A percentile compares a stretch with the other conserved stretches of the same genome.
Conservation (phyloP, 352 stramenopile species). For the Phytopythium aichiense region DNA sequence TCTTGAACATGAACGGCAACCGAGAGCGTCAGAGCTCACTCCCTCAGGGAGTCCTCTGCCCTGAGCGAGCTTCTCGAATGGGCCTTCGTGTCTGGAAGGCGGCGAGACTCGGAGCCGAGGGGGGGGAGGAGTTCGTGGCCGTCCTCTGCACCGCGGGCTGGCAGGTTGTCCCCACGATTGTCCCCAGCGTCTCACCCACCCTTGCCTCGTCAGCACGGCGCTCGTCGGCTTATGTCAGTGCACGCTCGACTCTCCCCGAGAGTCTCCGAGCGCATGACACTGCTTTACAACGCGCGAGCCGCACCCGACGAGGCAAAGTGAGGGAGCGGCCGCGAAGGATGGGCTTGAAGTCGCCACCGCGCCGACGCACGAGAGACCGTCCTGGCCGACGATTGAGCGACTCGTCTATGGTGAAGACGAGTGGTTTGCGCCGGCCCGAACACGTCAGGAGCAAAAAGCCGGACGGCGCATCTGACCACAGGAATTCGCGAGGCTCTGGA, state of each 20-base stretch:
- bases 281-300: not conserved
- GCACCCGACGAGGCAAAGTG: not conserved
- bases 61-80: not conserved
- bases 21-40: not conserved
- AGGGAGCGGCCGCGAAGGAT: not conserved
- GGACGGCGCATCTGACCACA: not conserved
- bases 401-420: not conserved
- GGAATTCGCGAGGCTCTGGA: not conserved
- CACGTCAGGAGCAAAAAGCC: not conserved
- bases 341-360: not conserved
- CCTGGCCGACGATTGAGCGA: not conserved
- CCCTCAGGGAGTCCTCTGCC: no score
- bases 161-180: slow-evolving; percentile 1
- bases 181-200: not conserved
- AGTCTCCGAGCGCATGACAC: not conserved
- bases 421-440: not conserved
- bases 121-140: not conserved
- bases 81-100: not conserved
- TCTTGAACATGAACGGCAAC: not conserved
- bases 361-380: not conserved
- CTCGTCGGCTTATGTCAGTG: not conserved
- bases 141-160: not conserved
- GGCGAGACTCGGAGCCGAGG: no score
- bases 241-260: not conserved
- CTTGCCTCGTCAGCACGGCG: not conserved